Evolutionary conservation across 192 early-diverging fungal species (phyloP).

Genomic region (Coemansia sp.): DNA sequence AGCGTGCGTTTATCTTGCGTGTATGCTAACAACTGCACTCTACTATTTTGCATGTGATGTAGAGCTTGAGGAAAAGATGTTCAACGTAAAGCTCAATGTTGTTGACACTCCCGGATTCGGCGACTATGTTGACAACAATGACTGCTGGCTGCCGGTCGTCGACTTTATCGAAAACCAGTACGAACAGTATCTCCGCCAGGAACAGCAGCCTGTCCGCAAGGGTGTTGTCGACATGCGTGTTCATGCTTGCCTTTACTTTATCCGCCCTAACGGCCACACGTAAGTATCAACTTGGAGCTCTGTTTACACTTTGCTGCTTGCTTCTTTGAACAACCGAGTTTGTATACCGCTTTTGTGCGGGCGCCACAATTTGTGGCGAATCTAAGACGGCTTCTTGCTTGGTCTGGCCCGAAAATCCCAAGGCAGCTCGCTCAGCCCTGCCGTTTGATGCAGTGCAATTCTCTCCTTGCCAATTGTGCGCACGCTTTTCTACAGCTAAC

Average conservation of each 20-base stretch:
- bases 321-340: not conserved
- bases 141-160: slow-evolving; percentile 97
- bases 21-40: too few species aligned
- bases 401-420: not conserved
- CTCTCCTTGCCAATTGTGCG: not conserved
- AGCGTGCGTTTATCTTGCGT: too few species aligned
- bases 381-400: not conserved
- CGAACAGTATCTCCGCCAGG: slow-evolving; percentile 89
- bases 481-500: slow-evolving; percentile 6
- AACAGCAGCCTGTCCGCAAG: slow-evolving; percentile 81
- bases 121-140: slow-evolving; percentile 89
- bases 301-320: slow-evolving; percentile 1
- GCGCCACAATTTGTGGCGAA: slow-evolving; percentile 5
- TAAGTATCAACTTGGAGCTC: slow-evolving; percentile 25
- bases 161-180: slow-evolving; percentile 99
- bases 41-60: slow-evolving; percentile 16
- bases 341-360: not conserved
- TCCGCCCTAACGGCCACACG: slow-evolving; percentile 96
- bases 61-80: slow-evolving; percentile 97
- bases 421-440: too few species aligned
- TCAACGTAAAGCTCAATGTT: slow-evolving; percentile 92
- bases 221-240: slow-evolving; percentile 92
- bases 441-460: too few species aligned
- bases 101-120: slow-evolving; percentile 91
- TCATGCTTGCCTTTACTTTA: slow-evolving; percentile 98